Conservation (phyloP, 2,329 filamentous ascomycete genomes). For the Claviceps fusiformis region DNA sequence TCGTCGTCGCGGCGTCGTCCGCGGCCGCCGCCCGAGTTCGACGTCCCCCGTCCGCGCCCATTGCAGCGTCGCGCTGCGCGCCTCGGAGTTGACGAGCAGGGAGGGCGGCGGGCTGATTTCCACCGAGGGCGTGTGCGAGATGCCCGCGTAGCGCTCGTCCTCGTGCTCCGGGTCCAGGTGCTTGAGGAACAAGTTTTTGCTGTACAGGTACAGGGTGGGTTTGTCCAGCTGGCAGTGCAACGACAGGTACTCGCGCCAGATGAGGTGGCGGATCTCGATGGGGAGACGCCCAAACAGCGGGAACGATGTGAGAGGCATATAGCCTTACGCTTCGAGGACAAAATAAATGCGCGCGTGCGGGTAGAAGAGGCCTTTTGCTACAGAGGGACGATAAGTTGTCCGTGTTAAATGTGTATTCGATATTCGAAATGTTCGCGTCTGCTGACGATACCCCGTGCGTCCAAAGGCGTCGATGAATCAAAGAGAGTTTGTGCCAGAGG, state of each 20-base stretch:
- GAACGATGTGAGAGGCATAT: conserved; percentile 5
- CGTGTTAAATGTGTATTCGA: no score
- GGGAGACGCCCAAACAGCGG: conserved; percentile 11
- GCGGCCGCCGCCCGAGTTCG: background rate
- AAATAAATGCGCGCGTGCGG: no score
- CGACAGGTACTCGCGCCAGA: conserved; percentile 12
- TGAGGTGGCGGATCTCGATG: conserved; percentile 12
- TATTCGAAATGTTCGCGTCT: no score
- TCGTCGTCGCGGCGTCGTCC: background rate
- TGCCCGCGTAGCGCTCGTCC: conserved; percentile 1
- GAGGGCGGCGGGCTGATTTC: conserved; percentile 8
- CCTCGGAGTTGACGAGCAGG: conserved; percentile 11
- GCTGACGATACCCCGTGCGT: no score
- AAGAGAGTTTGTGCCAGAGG: no score
- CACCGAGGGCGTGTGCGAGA: conserved; percentile 5
- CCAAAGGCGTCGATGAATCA: no score
- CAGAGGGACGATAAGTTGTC: no score
- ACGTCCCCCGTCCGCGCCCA: conserved; percentile 8
- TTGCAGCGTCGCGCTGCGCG: conserved; percentile 7
- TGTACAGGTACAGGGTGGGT: conserved; percentile 10
- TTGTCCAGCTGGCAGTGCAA: conserved; percentile 4
- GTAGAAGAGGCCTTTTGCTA: no score
- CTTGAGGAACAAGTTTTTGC: conserved; percentile 7
- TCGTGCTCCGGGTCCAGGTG: conserved; percentile 3
- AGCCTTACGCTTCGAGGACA: no score